Conservation (phyloP, 306 rosid genomes). For the Trifolium fragiferum region DNA sequence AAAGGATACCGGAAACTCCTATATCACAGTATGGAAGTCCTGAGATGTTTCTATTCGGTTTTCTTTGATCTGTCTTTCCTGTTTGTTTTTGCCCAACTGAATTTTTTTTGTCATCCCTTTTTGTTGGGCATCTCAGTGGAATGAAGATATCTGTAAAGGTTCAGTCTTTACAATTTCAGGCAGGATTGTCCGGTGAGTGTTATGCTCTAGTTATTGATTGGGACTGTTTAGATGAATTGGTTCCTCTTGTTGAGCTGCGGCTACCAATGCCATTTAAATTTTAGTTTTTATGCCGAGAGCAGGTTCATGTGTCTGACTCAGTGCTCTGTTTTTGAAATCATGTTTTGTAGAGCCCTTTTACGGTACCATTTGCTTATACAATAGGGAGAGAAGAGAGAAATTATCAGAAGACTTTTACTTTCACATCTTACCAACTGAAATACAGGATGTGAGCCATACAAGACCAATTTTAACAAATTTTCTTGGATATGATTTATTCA, state of each 20-base stretch:
- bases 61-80: conserved; percentile 17
- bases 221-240: conserved; percentile 37
- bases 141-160: conserved; percentile 95
- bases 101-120: conserved; percentile 39
- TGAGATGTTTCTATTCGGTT: conserved; percentile 30
- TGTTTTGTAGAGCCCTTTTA: conserved; percentile 83
- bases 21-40: conserved; percentile 71
- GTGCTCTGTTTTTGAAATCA: conserved; percentile 42
- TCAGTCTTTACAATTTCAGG: conserved; percentile 84
- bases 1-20: conserved; percentile 92
- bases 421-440: conserved; percentile 71
- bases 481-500: conserved; percentile 7
- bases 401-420: conserved; percentile 94
- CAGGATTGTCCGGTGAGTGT: conserved; percentile 80
- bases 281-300: conserved; percentile 34
- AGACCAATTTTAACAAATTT: conserved; percentile 4
- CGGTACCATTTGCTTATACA: conserved; percentile 97
- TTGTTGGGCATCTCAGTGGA: conserved; percentile 65
- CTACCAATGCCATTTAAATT: conserved; percentile 29
- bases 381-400: conserved; percentile 95
- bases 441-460: conserved; percentile 71
- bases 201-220: conserved; percentile 40
- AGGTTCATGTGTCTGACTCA: conserved; percentile 53
- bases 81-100: conserved; percentile 33
- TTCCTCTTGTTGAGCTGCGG: conserved; percentile 16